Evolutionary conservation across 768 basidiomycete species (phyloP), one percentile per base, ranked within the genome.

Genomic region (Gautieria morchelliformis): DNA sequence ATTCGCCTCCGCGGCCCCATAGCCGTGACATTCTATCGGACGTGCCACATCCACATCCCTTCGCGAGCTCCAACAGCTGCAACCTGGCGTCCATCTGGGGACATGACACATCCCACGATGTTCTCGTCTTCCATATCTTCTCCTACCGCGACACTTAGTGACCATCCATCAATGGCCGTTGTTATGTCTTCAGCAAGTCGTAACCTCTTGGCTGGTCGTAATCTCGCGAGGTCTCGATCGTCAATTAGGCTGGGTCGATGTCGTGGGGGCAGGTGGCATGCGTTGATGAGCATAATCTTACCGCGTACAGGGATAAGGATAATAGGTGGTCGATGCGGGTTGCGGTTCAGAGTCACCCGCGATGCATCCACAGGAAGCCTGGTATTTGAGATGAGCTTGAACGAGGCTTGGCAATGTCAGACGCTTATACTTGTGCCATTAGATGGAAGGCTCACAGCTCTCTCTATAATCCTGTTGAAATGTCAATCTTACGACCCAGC

Each of bases 401-500:
- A 87, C 0, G 85, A 87, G 47, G 79, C 86, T 88, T 54, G 48
- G 48, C 35, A 49, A 9, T 27, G 19, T 12, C 1, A 30, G 24
- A 5, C 8, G 10, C 32, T 14, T 37, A 30, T 24, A 30, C 8
- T 33, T 24, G 48, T 24, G 24, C 32, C 12, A 30, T 3, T 3
- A 49, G 8, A 12, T 47, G 1, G 27, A 24, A 15, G 15, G 64
- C 83, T 65, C 65, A 88, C 88, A 76, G 67, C 85, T 88, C 63
- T 89, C 84, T 63, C 82, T 83, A 64, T 82, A 89, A 66, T 89
- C 88, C 87, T 89, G 32, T 46, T 41, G 32, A 49, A 19, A 4
- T 33, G 45, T 4, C 19, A 45, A 40, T 14, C 27, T 46, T 24
- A 12, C 51, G 35, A 19, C n/a, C 35, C 47, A 42, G 32, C 46